These are phyloP conservation scores for Globisporangium radiosum DNA, from an alignment of 352 stramenopile species.

Conservation along the genomic window DNA sequence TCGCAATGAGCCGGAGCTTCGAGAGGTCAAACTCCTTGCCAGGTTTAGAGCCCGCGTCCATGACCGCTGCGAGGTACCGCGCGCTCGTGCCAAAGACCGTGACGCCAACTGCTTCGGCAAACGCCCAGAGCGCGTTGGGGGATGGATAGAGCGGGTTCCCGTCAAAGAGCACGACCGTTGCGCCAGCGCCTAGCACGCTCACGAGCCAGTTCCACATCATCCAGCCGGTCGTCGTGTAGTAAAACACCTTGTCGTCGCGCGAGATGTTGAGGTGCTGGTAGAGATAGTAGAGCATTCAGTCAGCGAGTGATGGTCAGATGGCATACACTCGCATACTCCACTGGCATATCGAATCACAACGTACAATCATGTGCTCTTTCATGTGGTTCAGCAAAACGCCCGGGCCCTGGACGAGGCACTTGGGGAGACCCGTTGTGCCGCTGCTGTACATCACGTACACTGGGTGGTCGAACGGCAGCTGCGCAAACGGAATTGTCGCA, in stretches of 20 bases:
- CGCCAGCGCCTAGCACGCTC: constrained; percentile 56
- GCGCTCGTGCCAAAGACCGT: constrained; percentile 72
- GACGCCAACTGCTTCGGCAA: constrained; percentile 44
- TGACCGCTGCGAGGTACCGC: constrained; percentile 67
- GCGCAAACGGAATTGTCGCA: constrained; percentile 51
- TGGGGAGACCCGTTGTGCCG: constrained; percentile 80
- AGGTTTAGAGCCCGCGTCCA: constrained; percentile 58
- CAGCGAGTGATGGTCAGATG: not conserved
- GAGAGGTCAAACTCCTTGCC: constrained; percentile 59
- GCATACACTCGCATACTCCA: not conserved
- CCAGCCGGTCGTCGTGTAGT: constrained; percentile 78
- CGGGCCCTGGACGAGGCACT: constrained; percentile 81
- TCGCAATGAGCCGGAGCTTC: constrained; percentile 59
- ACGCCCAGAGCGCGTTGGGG: constrained; percentile 47
- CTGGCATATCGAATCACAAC: constrained; percentile 1
- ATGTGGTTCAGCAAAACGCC: constrained; percentile 73
- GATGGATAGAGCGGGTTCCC: constrained; percentile 68
- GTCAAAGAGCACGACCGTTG: constrained; percentile 74
- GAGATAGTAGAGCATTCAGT: not conserved
- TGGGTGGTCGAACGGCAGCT: constrained; percentile 80
- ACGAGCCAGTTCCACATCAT: constrained; percentile 91
- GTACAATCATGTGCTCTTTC: constrained; percentile 73
- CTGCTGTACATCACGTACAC: constrained; percentile 88
- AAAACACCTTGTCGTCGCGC: constrained; percentile 65
- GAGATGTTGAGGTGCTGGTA: constrained; percentile 60